Percentiles rank a stretch among this genome's conserved stretches.
phyloP scores from a whole-genome alignment of 192 early-diverging fungal genomes.

The Backusella psychrophila region DNA sequence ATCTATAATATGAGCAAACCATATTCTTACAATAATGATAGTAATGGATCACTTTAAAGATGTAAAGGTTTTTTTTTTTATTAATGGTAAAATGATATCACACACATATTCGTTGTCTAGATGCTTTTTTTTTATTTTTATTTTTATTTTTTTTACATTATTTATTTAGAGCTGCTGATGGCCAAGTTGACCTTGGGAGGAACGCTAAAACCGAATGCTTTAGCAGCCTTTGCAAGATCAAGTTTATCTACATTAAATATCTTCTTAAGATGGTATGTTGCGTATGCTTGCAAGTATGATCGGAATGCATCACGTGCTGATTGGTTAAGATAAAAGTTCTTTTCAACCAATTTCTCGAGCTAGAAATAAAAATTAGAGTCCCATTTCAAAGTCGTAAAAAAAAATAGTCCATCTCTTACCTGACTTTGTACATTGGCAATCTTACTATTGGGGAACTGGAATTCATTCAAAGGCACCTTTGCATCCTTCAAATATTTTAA shows the following conservation, averaged over 20 bases:
- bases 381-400: no score
- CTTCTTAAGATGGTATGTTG: conserved; percentile 93
- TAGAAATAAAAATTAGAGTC: not conserved
- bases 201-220: conserved; percentile 93
- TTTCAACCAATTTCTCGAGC: conserved; percentile 93
- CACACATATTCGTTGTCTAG: not conserved
- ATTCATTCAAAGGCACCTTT: conserved; percentile 98
- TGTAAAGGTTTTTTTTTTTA: not conserved
- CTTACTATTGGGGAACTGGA: conserved; percentile 94
- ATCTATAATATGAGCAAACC: not conserved
- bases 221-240: conserved; percentile 90
- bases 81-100: not conserved
- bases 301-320: conserved; percentile 96
- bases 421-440: conserved; percentile 96
- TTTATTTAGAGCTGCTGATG: conserved; percentile 35
- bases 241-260: conserved; percentile 92
- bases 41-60: not conserved
- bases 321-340: conserved; percentile 97
- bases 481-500: conserved; percentile 97
- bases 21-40: not conserved
- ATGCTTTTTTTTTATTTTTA: not conserved
- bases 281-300: conserved; percentile 94
- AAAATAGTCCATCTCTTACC: not conserved
- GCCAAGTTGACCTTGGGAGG: conserved; percentile 91
- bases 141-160: not conserved